phyloP scores from a whole-genome alignment of 73 alveolate genomes.

The Tetrahymena elliotti region DNA sequence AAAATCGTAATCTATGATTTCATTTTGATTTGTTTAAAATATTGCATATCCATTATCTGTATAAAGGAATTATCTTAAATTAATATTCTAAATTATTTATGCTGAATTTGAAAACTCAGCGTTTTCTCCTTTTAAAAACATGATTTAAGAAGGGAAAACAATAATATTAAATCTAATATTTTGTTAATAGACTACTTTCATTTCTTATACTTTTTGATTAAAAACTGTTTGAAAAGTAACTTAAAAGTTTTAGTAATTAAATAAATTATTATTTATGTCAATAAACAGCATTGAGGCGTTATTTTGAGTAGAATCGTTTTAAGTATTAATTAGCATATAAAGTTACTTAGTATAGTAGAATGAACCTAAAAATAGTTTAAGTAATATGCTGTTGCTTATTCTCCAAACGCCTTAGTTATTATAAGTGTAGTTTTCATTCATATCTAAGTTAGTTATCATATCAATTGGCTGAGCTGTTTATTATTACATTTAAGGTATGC shows the following conservation, averaged over 20 bases:
- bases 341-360: background rate
- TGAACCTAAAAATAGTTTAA: background rate
- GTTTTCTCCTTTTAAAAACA: background rate
- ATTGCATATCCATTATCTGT: background rate
- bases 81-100: too few relatives aligned
- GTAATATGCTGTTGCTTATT: background rate
- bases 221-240: background rate
- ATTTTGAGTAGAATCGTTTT: background rate
- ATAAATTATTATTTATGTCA: background rate
- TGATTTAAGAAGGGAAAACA: background rate
- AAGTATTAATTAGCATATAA: background rate
- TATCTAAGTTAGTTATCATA: background rate
- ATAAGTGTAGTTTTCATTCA: background rate
- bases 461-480: background rate
- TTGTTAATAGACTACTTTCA: background rate
- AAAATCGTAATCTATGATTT: background rate
- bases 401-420: background rate
- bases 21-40: background rate
- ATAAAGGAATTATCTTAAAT: background rate
- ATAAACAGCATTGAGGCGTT: background rate
- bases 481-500: background rate
- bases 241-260: too few relatives aligned
- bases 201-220: background rate
- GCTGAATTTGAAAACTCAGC: background rate
- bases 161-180: background rate